phyloP scores from a whole-genome alignment of 2,329 filamentous ascomycete species.

The Fusarium xyrophilum region DNA sequence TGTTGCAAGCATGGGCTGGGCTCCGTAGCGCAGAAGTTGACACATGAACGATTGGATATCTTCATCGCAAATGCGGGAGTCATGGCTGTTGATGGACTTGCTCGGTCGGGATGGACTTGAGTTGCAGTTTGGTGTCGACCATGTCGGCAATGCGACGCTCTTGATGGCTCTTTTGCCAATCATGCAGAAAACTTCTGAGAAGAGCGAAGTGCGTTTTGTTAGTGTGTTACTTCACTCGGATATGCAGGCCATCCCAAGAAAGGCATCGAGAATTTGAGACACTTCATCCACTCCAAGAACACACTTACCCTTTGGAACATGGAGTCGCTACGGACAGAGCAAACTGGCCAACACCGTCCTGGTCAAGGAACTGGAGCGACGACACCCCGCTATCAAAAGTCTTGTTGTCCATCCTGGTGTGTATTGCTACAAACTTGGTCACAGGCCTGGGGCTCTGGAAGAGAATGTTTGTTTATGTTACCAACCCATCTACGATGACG shows the following conservation, averaged over 20 bases:
- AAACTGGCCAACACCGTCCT: constrained; percentile 59
- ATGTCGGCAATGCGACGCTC: constrained; percentile 43
- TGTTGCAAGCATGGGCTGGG: constrained; percentile 56
- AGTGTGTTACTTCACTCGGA: constrained; percentile 41
- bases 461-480: constrained; percentile 37
- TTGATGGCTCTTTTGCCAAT: constrained; percentile 46
- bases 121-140: constrained; percentile 48
- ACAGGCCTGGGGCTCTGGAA: constrained; percentile 36
- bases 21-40: constrained; percentile 52
- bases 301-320: constrained; percentile 45
- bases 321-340: constrained; percentile 57
- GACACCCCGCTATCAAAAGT: constrained; percentile 51
- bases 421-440: constrained; percentile 43
- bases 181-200: constrained; percentile 32
- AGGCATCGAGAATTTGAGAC: constrained; percentile 42
- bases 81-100: constrained; percentile 41
- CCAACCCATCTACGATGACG: constrained; percentile 36
- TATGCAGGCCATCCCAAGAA: constrained; percentile 37
- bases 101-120: constrained; percentile 45
- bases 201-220: constrained; percentile 36
- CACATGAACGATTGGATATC: constrained; percentile 50
- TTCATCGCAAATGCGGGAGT: constrained; percentile 51
- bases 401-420: constrained; percentile 59
- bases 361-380: constrained; percentile 53
- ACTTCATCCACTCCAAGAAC: constrained; percentile 39